phyloP scores from a whole-genome alignment of 441 rosid genomes.

The Francoa sonchifolia region DNA sequence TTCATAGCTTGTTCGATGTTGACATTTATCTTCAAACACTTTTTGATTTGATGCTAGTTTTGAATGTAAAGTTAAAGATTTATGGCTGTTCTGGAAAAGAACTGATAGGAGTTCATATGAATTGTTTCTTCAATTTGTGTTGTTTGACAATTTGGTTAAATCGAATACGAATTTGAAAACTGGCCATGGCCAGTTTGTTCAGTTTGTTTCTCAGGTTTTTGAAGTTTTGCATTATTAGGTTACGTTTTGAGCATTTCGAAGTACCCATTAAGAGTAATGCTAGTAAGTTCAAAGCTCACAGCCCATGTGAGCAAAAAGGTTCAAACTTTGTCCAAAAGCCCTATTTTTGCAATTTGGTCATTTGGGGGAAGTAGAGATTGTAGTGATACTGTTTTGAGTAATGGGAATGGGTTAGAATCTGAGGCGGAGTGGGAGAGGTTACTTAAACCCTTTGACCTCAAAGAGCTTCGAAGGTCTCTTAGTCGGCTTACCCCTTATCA shows the following conservation, averaged over 20 bases:
- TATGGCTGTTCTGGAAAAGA: no score
- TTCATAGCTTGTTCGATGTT: no score
- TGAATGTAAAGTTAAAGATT: no score
- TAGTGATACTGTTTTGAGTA: not conserved
- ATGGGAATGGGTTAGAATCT: constrained; percentile 18
- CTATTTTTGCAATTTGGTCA: constrained; percentile 8
- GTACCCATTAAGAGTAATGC: constrained; percentile 22
- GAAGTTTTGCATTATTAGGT: constrained; percentile 2
- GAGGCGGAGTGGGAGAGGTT: constrained; percentile 72
- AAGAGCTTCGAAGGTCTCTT: constrained; percentile 40
- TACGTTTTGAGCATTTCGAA: not conserved
- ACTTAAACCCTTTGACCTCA: constrained; percentile 64
- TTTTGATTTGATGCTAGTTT: no score
- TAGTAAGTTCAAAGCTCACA: constrained; percentile 30
- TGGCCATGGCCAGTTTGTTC: no score
- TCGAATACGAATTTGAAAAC: not conserved
- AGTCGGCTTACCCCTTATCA: constrained; percentile 51
- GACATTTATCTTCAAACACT: no score
- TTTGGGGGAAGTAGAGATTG: constrained; percentile 15
- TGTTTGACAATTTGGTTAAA: no score
- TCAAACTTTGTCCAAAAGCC: constrained; percentile 11
- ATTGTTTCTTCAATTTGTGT: no score
- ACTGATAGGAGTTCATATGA: no score
- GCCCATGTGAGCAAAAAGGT: constrained; percentile 21
- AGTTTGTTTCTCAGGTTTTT: not conserved